Base-by-base conservation (phyloP, 2,329 filamentous ascomycete genomes). In the Colletotrichum sp. region DNA sequence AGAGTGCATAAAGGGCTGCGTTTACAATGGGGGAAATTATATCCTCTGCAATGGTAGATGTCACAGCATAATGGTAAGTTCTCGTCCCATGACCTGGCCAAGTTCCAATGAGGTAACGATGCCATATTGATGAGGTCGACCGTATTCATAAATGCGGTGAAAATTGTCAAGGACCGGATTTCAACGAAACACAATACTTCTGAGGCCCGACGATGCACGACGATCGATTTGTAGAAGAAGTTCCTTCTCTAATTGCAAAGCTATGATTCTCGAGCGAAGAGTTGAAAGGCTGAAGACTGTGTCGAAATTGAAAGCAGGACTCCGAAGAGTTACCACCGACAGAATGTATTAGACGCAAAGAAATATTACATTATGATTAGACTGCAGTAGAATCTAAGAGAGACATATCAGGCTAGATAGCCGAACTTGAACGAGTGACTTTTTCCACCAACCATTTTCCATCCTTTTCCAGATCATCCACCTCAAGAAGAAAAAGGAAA, bases 91-190 rank as follows among this genome's bases (percentile, higher is more conserved):
- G n/a, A 4, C 18, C n/a, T 13, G 21, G 1, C 6, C 9, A 10
- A 21, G 10, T 13, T 21, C 10, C 0, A 48, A 3, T 1, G 6
- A 21, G 18, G 0, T 21, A 0, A 52, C 43, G 3, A 13, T 9
- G 4, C 12, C n/a, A 52, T 8, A 6, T 3, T 13, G 2, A 13
- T 0, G 0, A 48, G n/a, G 10, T 48, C 0, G 43, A 48, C 6
- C 21, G 43, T 0, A 13, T 7, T 21, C n/a, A 21, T 21, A 52
- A 52, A 3, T 21, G 43, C n/a, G 43, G 1, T 2, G 2, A 52
- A 21, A 21, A 0, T n/a, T 12, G 12, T 7, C 2, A 2, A 52
- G 5, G 3, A 4, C 6, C 18, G 38, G 1, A 3, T 12, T 0
- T 10, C 18, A 48, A n/a, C 9, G 8, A 48, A n/a, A n/a, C 18